Percentiles rank a stretch among this genome's conserved stretches.
Conservation (phyloP, 2,329 filamentous ascomycete species). For the Ophiostoma triangulosporum region DNA sequence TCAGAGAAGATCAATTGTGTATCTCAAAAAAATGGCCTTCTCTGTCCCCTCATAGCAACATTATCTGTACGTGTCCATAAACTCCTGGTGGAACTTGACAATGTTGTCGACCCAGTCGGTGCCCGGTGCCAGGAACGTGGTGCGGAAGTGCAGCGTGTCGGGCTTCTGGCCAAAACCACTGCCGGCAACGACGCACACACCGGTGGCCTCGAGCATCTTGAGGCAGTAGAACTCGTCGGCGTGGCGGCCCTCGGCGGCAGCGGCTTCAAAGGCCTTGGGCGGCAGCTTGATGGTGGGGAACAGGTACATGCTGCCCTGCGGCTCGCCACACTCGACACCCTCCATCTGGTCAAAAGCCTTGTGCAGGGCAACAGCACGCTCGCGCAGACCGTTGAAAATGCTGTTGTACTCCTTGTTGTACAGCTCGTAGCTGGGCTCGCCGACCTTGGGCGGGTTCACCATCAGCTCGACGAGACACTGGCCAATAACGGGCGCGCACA, state of each 20-base stretch:
- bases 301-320: constrained; percentile 96
- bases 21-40: not conserved
- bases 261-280: constrained; percentile 61
- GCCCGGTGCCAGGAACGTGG: constrained; percentile 90
- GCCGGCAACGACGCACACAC: constrained; percentile 86
- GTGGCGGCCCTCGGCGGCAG: constrained; percentile 55
- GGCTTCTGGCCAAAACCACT: constrained; percentile 91
- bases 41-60: not conserved
- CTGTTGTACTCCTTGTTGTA: constrained; percentile 75
- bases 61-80: constrained; percentile 67
- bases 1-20: not conserved
- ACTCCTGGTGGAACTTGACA: constrained; percentile 79
- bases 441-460: constrained; percentile 83
- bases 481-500: constrained; percentile 88
- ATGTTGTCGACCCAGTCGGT: constrained; percentile 88
- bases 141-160: constrained; percentile 83
- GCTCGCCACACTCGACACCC: constrained; percentile 78
- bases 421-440: constrained; percentile 70
- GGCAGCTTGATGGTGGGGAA: constrained; percentile 87
- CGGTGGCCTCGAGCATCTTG: constrained; percentile 80
- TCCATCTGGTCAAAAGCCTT: constrained; percentile 91
- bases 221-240: constrained; percentile 93
- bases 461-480: constrained; percentile 96
- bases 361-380: constrained; percentile 75
- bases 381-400: constrained; percentile 65